phyloP scores from a whole-genome alignment of 164 flowering plant genomes.

The Piper longum region DNA sequence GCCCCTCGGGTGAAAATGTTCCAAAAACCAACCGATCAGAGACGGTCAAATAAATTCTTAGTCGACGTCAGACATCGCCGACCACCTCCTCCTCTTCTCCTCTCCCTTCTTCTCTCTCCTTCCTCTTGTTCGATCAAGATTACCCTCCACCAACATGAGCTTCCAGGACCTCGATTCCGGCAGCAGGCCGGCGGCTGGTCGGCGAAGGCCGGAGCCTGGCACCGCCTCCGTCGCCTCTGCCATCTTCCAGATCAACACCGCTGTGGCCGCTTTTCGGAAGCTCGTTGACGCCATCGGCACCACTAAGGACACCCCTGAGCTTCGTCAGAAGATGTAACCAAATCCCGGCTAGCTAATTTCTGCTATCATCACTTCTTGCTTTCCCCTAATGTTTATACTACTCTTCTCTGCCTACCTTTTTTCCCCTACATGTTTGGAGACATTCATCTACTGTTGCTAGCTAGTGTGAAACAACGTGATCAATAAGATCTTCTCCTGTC shows the following conservation, averaged over 20 bases:
- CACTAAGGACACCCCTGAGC: constrained; percentile 60
- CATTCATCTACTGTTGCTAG: too few relatives aligned
- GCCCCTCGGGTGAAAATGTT: too few relatives aligned
- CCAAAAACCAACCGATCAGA: too few relatives aligned
- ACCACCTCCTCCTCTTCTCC: not conserved
- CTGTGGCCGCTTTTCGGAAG: constrained; percentile 47
- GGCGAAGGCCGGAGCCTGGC: not conserved
- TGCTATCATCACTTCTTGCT: not conserved
- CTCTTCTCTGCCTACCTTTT: not conserved
- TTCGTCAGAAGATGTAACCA: constrained; percentile 47
- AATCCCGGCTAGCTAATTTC: not conserved
- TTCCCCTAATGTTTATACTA: not conserved
- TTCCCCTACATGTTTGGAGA: not conserved
- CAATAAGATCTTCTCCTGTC: not conserved
- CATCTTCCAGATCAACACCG: constrained; percentile 66
- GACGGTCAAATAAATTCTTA: too few relatives aligned
- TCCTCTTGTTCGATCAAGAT: not conserved
- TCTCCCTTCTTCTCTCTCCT: not conserved
- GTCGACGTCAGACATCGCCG: too few relatives aligned
- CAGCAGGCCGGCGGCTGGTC: constrained; percentile 4
- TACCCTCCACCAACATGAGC: constrained; percentile 23
- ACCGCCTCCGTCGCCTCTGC: constrained; percentile 27
- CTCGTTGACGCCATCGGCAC: constrained; percentile 58
- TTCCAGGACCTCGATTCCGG: constrained; percentile 41
- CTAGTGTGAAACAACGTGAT: not conserved